Conservation (phyloP, 2,329 filamentous ascomycete genomes). For the Penicillium sp. region DNA sequence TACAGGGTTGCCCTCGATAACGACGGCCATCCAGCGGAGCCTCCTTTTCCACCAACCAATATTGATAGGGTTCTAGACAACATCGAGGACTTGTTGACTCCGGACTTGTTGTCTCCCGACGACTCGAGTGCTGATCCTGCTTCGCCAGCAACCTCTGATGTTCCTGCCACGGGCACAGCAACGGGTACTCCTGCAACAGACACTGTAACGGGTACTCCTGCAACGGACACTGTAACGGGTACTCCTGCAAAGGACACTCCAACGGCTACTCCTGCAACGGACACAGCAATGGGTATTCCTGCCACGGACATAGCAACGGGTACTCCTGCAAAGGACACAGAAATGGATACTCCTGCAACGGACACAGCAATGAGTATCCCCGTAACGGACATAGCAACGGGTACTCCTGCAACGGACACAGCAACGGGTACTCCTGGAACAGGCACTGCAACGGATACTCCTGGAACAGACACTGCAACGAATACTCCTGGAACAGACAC, state of each 20-base stretch:
- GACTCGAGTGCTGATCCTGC: neutral
- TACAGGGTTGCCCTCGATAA: slow-evolving; percentile 37
- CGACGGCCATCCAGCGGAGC: slow-evolving; percentile 34
- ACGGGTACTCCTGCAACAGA: neutral
- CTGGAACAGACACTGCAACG: too few species aligned
- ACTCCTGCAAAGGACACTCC: too few species aligned
- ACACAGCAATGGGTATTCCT: neutral
- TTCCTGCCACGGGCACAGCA: neutral
- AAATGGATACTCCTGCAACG: neutral
- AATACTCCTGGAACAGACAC: neutral
- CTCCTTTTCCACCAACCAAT: slow-evolving; percentile 32
- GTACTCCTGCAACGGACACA: too few species aligned
- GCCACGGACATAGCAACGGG: neutral
- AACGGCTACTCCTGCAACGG: too few species aligned
- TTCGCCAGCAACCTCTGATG: neutral
- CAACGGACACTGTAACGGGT: neutral
- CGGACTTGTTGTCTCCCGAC: slow-evolving; percentile 15
- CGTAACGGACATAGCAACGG: neutral
- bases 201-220: neutral
- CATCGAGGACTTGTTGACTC: slow-evolving; percentile 16
- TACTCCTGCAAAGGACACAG: too few species aligned
- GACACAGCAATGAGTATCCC: neutral
- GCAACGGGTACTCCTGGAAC: neutral
- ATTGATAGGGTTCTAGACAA: slow-evolving; percentile 21
- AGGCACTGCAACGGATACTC: neutral